Evolutionary conservation across 768 basidiomycete genomes (phyloP), one percentile per base, ranked within the genome.

Genomic region (Rubroboletus satanas): DNA sequence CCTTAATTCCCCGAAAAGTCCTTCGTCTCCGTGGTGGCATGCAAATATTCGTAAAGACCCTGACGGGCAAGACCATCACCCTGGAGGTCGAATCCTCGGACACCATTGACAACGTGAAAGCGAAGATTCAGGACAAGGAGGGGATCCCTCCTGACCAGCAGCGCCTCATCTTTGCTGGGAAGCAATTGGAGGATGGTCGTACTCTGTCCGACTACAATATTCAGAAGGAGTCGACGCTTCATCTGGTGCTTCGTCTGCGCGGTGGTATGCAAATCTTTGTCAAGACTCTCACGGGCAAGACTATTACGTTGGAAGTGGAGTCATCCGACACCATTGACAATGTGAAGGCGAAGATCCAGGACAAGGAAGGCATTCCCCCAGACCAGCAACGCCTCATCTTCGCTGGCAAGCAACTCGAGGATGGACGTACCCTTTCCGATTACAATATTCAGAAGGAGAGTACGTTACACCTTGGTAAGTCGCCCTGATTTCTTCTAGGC

Each of bases 131-230:
- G 61, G 88, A 90, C 66, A 89, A 88, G 72, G 88, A 89, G 57
- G 89, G 88, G 0, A 90, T 90, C 31, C 88, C 88, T 28, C 36
- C 88, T 3, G 88, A 93, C 61, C 91, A 94, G 66, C 93, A 95
- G 65, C 88, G 93, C 42, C 75, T 94, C 44, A 93, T 90, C 69
- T 96, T 95, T 60, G 93, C 93, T 43, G 94, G 93, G 44, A 96
- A 96, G 77, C 93, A 96, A 66, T 75, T 95, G 11, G 94, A 96
- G 70, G 94, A 97, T 53, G 94, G 94, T 4, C 88, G 94, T 45
- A 97, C 93, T 0, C 79, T 94, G 5, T 76, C 85, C 0, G 85
- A 89, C 51, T 88, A 88, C 66, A 88, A 89, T 69, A 90, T 88
- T 35, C 88, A 89, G 81, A 95, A 90, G 74, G 88, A 88, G 70